Conservation (phyloP, 2,329 filamentous ascomycete genomes). For the Pseudonectria buxi region DNA sequence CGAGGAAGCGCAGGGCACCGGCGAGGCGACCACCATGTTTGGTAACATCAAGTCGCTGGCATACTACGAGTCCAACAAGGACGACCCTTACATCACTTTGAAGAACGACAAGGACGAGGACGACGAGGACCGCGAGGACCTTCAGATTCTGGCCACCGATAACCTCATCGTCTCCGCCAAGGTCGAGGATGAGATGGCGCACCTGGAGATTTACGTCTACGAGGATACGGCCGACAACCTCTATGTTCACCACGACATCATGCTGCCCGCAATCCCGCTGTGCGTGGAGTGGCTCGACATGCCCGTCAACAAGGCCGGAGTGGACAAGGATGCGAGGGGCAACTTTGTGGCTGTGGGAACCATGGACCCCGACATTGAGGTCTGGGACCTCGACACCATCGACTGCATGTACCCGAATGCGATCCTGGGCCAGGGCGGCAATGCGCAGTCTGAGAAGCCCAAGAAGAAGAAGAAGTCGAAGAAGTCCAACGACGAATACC, state of each 20-base stretch:
- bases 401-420: conserved; percentile 98
- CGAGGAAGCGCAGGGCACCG: conserved; percentile 36
- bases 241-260: conserved; percentile 98
- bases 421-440: conserved; percentile 73
- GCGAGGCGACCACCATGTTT: conserved; percentile 81
- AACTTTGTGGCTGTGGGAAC: conserved; percentile 95
- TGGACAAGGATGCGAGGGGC: conserved; percentile 59
- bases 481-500: conserved; percentile 84
- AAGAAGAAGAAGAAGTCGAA: conserved; percentile 80
- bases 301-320: conserved; percentile 65
- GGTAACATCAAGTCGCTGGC: conserved; percentile 89
- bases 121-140: conserved; percentile 84
- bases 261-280: conserved; percentile 93
- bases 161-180: conserved; percentile 89
- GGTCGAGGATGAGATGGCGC: conserved; percentile 93
- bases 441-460: conserved; percentile 43
- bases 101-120: conserved; percentile 63
- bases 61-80: conserved; percentile 89
- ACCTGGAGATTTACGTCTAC: conserved; percentile 95
- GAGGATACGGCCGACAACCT: conserved; percentile 93
- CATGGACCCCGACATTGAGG: conserved; percentile 97
- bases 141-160: conserved; percentile 88
- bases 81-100: conserved; percentile 94
- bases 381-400: conserved; percentile 94
- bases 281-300: conserved; percentile 94